Conservation (phyloP, 2,329 filamentous ascomycete species). For the Hymenoscyphus albidus region DNA sequence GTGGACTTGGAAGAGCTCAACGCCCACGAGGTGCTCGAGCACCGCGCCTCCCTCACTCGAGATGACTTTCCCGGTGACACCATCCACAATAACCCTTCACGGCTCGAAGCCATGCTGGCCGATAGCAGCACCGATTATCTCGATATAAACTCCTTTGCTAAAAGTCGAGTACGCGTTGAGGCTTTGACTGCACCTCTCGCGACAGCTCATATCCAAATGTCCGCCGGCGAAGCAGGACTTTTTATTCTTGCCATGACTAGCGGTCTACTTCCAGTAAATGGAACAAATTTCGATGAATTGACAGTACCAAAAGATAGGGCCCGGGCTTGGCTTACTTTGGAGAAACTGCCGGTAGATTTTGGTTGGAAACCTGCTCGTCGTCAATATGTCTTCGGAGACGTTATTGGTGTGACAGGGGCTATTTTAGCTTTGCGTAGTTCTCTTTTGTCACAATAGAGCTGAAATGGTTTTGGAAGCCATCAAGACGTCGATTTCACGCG, state of each 20-base stretch:
- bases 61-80: not conserved
- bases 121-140: not conserved
- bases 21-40: not conserved
- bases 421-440: not conserved
- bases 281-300: not conserved
- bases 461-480: too few species aligned
- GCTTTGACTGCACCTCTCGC: not conserved
- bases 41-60: not conserved
- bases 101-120: not conserved
- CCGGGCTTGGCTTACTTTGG: not conserved
- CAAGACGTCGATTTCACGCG: too few species aligned
- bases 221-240: not conserved
- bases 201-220: not conserved
- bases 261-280: not conserved
- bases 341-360: not conserved
- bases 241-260: not conserved
- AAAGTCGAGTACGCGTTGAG: not conserved
- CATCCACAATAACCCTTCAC: not conserved
- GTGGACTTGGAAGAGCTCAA: not conserved
- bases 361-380: not conserved
- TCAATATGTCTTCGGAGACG: not conserved
- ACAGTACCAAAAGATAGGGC: not conserved
- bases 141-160: not conserved
- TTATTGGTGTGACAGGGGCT: not conserved
- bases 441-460: not conserved